These are phyloP conservation scores for Mrakia blollopis DNA, from an alignment of 768 basidiomycete genomes.

Conservation along the genomic window DNA sequence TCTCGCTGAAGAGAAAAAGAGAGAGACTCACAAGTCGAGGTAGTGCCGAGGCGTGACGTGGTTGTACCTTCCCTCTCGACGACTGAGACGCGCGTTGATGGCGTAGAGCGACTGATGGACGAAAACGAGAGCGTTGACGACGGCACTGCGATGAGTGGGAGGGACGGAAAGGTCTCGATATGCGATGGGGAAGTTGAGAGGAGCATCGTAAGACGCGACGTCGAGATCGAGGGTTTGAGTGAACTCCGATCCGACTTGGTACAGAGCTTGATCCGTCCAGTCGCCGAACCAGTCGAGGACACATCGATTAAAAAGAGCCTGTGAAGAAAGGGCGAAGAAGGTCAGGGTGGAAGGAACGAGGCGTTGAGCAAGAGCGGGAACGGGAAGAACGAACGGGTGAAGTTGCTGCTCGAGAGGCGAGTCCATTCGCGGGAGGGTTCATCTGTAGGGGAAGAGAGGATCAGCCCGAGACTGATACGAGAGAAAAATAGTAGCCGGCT, in stretches of 20 bases:
- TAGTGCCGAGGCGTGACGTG: constrained; percentile 97
- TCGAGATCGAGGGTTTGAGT: constrained; percentile 91
- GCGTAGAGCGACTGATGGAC: constrained; percentile 85
- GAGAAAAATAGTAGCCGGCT: not conserved
- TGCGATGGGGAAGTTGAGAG: constrained; percentile 77
- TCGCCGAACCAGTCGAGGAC: constrained; percentile 99
- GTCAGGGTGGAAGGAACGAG: not conserved
- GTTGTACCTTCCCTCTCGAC: constrained; percentile 90
- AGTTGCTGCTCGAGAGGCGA: constrained; percentile 84
- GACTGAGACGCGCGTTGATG: constrained; percentile 81
- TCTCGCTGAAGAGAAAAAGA: not conserved
- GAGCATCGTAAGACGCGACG: constrained; percentile 70
- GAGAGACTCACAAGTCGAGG: constrained; percentile 80
- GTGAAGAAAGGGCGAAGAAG: constrained; percentile 63
- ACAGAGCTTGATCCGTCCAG: constrained; percentile 98
- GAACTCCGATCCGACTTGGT: constrained; percentile 96
- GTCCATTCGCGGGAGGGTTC: constrained; percentile 28
- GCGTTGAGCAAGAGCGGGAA: not conserved
- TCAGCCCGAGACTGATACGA: not conserved
- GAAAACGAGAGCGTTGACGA: constrained; percentile 87
- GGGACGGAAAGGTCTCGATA: constrained; percentile 78
- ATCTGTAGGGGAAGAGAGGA: not conserved
- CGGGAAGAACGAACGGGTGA: constrained; percentile 64
- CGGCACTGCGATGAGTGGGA: constrained; percentile 82
- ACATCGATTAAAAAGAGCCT: constrained; percentile 91